A percentile compares a stretch with the other conserved stretches of the same genome.
Conservation (phyloP, 192 early-diverging fungal species). For the Backusella westeae region DNA sequence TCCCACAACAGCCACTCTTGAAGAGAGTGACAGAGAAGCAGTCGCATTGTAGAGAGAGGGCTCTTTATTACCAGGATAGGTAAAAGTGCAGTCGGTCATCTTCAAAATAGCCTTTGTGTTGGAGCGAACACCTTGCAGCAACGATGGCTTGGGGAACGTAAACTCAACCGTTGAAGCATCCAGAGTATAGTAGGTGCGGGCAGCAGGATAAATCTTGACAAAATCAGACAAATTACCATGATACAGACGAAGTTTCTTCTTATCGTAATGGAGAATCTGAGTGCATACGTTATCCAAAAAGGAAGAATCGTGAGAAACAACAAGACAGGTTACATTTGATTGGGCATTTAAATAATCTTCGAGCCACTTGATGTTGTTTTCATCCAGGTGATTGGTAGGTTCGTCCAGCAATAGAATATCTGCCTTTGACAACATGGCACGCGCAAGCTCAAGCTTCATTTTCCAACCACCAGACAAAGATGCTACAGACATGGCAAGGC, state of each 20-base stretch:
- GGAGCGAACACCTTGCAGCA: slow-evolving; percentile 75
- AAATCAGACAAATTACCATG: slow-evolving; percentile 79
- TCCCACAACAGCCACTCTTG: slow-evolving; percentile 78
- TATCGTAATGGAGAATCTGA: slow-evolving; percentile 76
- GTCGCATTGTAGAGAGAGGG: slow-evolving; percentile 60
- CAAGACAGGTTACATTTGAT: slow-evolving; percentile 64
- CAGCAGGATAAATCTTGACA: slow-evolving; percentile 68
- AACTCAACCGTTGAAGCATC: slow-evolving; percentile 67
- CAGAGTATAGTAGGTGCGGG: slow-evolving; percentile 75
- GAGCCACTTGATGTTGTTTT: slow-evolving; percentile 74
- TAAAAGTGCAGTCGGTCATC: slow-evolving; percentile 70
- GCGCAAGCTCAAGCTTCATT: slow-evolving; percentile 82
- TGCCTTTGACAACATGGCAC: slow-evolving; percentile 79
- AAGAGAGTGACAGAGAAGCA: slow-evolving; percentile 68
- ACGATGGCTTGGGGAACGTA: slow-evolving; percentile 73
- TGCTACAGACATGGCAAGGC: slow-evolving; percentile 56
- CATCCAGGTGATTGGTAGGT: slow-evolving; percentile 89
- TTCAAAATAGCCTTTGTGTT: slow-evolving; percentile 79
- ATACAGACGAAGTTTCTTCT: slow-evolving; percentile 74
- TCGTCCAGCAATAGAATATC: slow-evolving; percentile 92
- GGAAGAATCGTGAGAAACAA: slow-evolving; percentile 80
- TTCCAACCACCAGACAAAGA: slow-evolving; percentile 84
- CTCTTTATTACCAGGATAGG: slow-evolving; percentile 68
- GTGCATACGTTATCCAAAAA: slow-evolving; percentile 85
- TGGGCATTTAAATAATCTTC: slow-evolving; percentile 68